phyloP scores from a whole-genome alignment of 2,329 filamentous ascomycete species.

The Penicillium sp. region DNA sequence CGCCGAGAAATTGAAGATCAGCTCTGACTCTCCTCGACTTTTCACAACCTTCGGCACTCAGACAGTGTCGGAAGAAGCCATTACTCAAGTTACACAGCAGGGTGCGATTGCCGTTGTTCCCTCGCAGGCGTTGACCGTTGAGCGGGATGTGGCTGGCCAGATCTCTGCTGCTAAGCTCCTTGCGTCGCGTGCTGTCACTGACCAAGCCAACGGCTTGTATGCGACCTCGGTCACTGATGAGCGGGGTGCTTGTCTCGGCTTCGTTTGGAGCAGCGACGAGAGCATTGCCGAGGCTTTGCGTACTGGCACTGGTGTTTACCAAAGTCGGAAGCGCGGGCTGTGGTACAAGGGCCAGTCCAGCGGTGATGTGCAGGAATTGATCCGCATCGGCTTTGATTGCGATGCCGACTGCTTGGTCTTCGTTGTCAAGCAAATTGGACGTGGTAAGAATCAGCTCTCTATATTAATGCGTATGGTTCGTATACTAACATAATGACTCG shows the following conservation, averaged over 20 bases:
- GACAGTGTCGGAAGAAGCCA: conserved; percentile 48
- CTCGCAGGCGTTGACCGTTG: conserved; percentile 66
- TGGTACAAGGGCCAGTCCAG: conserved; percentile 98
- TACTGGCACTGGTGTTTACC: conserved; percentile 83
- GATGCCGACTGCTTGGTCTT: conserved; percentile 92
- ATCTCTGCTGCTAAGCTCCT: conserved; percentile 71
- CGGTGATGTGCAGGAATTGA: conserved; percentile 86
- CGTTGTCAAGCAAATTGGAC: conserved; percentile 82
- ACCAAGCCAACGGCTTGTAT: conserved; percentile 78
- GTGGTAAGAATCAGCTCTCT: conserved; percentile 46
- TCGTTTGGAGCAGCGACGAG: conserved; percentile 92
- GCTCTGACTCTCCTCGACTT: conserved; percentile 42
- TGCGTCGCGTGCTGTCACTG: conserved; percentile 72
- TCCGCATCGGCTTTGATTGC: conserved; percentile 84
- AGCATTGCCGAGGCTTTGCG: conserved; percentile 83
- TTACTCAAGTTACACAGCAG: conserved; percentile 48
- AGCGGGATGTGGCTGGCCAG: conserved; percentile 57
- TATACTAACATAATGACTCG: conserved; percentile 20
- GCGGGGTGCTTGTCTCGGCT: conserved; percentile 74
- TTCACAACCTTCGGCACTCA: conserved; percentile 37
- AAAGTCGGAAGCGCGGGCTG: conserved; percentile 89
- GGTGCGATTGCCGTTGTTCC: conserved; percentile 71
- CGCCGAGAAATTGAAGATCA: conserved; percentile 39
- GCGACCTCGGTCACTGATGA: conserved; percentile 92
- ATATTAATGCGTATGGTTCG: background rate